Base-by-base conservation (phyloP, 306 rosid genomes). In the Citrullus mucosospermus region DNA sequence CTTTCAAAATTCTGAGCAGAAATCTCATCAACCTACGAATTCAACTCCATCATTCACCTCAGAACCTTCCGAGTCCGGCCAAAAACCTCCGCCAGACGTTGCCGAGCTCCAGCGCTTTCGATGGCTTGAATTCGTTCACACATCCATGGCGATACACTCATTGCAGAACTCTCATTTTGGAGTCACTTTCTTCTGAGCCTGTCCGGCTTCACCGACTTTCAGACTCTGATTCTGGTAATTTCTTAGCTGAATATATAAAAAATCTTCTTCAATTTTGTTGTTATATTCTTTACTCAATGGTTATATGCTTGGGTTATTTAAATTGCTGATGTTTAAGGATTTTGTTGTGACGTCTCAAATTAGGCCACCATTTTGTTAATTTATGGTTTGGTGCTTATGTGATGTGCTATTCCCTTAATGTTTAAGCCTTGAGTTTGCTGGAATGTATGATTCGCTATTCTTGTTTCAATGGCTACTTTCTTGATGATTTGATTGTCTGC, bases 191-290 rank as follows among this genome's bases (percentile, higher is more conserved):
- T 65, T 85, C 92, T 76, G 83, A 86, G 46, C 70, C 86, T 78
- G 92, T 95, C 77, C 82, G 80, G 77, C 88, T 92, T 82, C 87
- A 72, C 48, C 86, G 83, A 48, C 96, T 92, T 83, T 36, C 89
- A 61, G 87, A 74, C 81, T 67, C 83, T 3, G 87, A 95, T 88
- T 89, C 97, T 50, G 97, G 98, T 88, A 84, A 22, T 13, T 75
- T 60, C 56, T 11, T 16, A 2, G 75, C 34, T 17, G 14, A 46
- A 6, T 38, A 18, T 53, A 36, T 18, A 6, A 34, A 51, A 53
- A 9, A 8, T 30, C 11, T 51, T 28, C 28, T 72, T 50, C 16
- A 48, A 28, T 50, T 72, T 15, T 44, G 75, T 9, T 32, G n/a
- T 36, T 8, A 7, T 62, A 32, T 15, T 69, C 1, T 69, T 1